phyloP scores from a whole-genome alignment of 2,329 filamentous ascomycete species.

The Fusarium subglutinans region DNA sequence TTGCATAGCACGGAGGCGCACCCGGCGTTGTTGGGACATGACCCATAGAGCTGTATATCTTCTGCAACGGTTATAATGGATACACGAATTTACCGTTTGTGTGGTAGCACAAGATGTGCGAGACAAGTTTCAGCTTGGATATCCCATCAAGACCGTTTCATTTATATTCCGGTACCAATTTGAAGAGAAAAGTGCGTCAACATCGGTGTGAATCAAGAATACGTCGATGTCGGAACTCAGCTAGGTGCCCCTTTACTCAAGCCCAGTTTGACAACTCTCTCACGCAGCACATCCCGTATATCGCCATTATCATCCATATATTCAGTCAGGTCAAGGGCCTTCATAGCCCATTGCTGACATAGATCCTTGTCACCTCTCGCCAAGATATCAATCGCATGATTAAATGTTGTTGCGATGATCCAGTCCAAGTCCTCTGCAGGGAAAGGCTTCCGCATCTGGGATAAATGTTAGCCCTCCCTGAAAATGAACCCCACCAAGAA shows the following conservation, averaged over 20 bases:
- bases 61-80: constrained; percentile 22
- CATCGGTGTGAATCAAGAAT: neutral
- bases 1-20: constrained; percentile 33
- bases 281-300: constrained; percentile 56
- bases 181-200: neutral
- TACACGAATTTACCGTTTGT: constrained; percentile 17
- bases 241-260: constrained; percentile 18
- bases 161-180: neutral
- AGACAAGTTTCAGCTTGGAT: constrained; percentile 4
- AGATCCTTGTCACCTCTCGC: constrained; percentile 61
- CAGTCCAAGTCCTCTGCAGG: constrained; percentile 77
- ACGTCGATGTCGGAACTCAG: neutral
- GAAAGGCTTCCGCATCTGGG: constrained; percentile 59
- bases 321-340: constrained; percentile 69
- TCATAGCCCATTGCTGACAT: constrained; percentile 69
- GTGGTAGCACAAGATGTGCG: constrained; percentile 1
- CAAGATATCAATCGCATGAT: constrained; percentile 75
- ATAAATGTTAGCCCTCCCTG: neutral
- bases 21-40: constrained; percentile 29
- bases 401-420: constrained; percentile 76
- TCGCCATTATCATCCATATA: constrained; percentile 64
- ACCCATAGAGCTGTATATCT: constrained; percentile 28
- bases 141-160: neutral
- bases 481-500: constrained; percentile 9
- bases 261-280: constrained; percentile 54